These are phyloP conservation scores for Potentilla sterilis DNA, from an alignment of 306 rosid genomes.

Conservation along the genomic window DNA sequence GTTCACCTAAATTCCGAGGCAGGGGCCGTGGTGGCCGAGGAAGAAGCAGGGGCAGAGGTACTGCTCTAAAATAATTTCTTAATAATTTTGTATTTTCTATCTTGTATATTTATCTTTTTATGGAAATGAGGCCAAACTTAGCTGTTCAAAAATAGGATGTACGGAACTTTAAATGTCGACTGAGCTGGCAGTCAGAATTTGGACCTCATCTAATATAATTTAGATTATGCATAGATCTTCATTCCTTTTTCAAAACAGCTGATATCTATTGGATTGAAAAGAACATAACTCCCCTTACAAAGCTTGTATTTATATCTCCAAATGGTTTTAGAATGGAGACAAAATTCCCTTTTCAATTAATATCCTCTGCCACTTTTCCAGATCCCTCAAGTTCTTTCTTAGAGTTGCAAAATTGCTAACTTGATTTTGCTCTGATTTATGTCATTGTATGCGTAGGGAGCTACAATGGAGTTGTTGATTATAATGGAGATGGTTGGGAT, in stretches of 20 bases:
- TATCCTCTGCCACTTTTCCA: background rate
- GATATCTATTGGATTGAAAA: background rate
- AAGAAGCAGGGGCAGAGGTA: conserved; percentile 69
- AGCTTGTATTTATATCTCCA: background rate
- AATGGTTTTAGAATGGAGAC: background rate
- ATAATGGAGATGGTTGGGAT: conserved; percentile 74
- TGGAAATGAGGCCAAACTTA: background rate
- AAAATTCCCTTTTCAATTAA: background rate
- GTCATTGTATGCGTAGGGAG: conserved; percentile 37
- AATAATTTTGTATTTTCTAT: background rate
- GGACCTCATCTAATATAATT: background rate
- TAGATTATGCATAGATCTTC: background rate
- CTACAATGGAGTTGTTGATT: conserved; percentile 63
- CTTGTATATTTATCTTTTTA: background rate
- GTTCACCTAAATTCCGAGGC: conserved; percentile 62
- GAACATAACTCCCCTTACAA: background rate
- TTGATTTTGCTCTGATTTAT: background rate
- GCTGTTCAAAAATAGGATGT: background rate
- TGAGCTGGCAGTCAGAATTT: background rate
- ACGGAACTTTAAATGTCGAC: background rate
- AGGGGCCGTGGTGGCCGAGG: conserved; percentile 69
- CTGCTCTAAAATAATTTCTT: conserved; percentile 18
- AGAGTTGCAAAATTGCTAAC: conserved; percentile 12
- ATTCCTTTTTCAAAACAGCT: background rate
- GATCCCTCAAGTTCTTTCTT: background rate